These are phyloP conservation scores for Pyrenophora seminiperda DNA, from an alignment of 2,329 filamentous ascomycete genomes.

Conservation along the genomic window DNA sequence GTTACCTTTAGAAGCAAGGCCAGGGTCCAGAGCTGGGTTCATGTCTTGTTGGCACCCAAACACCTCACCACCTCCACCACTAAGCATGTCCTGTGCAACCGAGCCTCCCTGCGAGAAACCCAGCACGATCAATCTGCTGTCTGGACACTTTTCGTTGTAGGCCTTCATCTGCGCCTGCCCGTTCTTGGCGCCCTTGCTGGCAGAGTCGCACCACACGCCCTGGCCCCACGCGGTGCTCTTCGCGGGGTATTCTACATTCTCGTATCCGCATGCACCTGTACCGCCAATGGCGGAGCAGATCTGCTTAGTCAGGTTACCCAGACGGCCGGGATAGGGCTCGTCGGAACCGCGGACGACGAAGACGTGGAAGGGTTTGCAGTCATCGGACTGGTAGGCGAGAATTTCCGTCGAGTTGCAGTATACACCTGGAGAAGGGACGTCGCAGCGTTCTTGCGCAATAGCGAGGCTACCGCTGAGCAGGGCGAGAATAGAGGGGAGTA, in stretches of 20 bases:
- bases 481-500: slow-evolving; percentile 13
- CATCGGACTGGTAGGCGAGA: slow-evolving; percentile 24
- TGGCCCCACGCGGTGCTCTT: slow-evolving; percentile 33
- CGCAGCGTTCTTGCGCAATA: slow-evolving; percentile 31
- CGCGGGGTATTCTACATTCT: slow-evolving; percentile 36
- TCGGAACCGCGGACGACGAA: slow-evolving; percentile 39
- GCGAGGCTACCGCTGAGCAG: slow-evolving; percentile 16
- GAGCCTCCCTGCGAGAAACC: slow-evolving; percentile 35
- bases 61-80: slow-evolving; percentile 35
- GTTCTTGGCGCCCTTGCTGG: slow-evolving; percentile 25
- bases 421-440: slow-evolving; percentile 25
- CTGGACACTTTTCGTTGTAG: slow-evolving; percentile 33
- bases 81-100: slow-evolving; percentile 35
- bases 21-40: slow-evolving; percentile 29
- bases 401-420: slow-evolving; percentile 35
- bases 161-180: slow-evolving; percentile 34
- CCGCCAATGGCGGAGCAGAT: slow-evolving; percentile 29
- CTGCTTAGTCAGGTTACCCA: slow-evolving; percentile 29
- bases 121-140: slow-evolving; percentile 35
- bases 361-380: slow-evolving; percentile 34
- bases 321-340: slow-evolving; percentile 35
- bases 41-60: slow-evolving; percentile 31
- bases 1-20: slow-evolving; percentile 25
- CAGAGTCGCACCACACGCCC: slow-evolving; percentile 36
- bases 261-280: slow-evolving; percentile 27